A percentile compares a stretch with the other conserved stretches of the same genome.
These are phyloP conservation scores for Truncatella angustata DNA, from an alignment of 2,329 filamentous ascomycete species.

Conservation along the genomic window DNA sequence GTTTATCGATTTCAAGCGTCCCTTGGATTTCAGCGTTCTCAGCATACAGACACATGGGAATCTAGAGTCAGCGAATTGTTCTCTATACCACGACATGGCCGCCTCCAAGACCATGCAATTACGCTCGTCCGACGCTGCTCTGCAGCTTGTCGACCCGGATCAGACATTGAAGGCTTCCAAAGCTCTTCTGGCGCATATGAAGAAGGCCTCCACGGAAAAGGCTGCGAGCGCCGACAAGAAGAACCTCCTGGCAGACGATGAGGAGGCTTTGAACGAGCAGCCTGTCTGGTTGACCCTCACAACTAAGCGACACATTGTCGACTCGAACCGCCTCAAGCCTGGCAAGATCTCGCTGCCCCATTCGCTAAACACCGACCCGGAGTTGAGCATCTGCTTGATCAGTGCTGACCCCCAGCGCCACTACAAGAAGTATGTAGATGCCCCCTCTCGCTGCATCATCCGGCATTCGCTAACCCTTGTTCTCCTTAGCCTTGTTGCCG, in stretches of 20 bases:
- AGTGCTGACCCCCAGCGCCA: constrained; percentile 67
- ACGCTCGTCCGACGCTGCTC: constrained; percentile 21
- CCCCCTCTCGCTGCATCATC: background rate
- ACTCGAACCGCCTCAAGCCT: constrained; percentile 79
- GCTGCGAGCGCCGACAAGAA: constrained; percentile 48
- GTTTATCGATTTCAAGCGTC: background rate
- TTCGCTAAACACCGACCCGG: constrained; percentile 62
- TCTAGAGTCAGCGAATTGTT: background rate
- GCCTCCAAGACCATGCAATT: constrained; percentile 39
- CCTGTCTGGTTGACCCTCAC: constrained; percentile 63
- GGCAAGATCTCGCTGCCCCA: constrained; percentile 78
- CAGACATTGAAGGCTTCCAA: constrained; percentile 63
- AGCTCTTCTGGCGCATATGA: constrained; percentile 61
- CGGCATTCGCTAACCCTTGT: background rate
- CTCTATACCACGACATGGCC: constrained; percentile 32
- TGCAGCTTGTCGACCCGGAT: constrained; percentile 37
- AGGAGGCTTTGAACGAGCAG: constrained; percentile 41
- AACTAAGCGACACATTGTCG: constrained; percentile 64
- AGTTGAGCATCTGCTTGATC: constrained; percentile 71
- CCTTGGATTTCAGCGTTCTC: background rate
- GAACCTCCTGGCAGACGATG: constrained; percentile 52
- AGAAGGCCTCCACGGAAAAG: constrained; percentile 51
- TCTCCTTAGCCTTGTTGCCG: constrained; percentile 67
- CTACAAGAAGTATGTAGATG: constrained; percentile 59
- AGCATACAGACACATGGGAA: too few species aligned